Evolutionary conservation across 768 basidiomycete species (phyloP).

Genomic region (Rhizopogon vulgaris): DNA sequence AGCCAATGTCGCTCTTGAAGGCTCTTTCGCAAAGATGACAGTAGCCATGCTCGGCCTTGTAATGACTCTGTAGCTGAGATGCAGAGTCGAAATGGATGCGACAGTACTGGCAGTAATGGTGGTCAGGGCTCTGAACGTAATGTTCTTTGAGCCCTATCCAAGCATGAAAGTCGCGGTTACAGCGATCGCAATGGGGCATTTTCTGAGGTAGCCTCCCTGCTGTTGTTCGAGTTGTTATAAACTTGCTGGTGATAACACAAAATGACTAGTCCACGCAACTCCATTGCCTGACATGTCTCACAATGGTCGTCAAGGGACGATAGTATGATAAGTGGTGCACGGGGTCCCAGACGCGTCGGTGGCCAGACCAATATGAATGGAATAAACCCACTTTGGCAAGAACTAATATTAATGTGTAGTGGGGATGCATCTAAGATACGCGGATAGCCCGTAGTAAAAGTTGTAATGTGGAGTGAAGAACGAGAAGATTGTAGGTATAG

Average conservation of each 20-base stretch:
- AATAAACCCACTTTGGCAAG: no score
- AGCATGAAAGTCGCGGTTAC: conserved; percentile 41
- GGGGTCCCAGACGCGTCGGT: conserved; percentile 28
- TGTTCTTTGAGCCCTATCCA: conserved; percentile 39
- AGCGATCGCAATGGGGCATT: conserved; percentile 34
- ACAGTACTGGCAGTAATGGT: conserved; percentile 51
- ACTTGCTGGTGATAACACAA: neutral
- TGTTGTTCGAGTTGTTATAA: neutral
- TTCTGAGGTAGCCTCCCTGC: conserved; percentile 4
- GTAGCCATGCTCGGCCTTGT: conserved; percentile 31
- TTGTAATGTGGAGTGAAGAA: neutral
- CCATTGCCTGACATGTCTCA: neutral
- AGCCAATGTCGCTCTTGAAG: conserved; percentile 32
- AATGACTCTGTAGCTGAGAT: conserved; percentile 35
- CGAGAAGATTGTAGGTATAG: neutral
- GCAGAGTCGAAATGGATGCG: conserved; percentile 32
- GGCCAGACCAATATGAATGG: conserved; percentile 5
- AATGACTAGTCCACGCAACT: neutral
- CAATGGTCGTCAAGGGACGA: neutral
- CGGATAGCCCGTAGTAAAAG: neutral
- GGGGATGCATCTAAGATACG: no score
- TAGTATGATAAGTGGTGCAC: conserved; percentile 1
- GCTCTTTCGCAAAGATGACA: conserved; percentile 38
- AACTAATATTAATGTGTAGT: no score
- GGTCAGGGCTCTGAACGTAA: conserved; percentile 41